Evolutionary conservation across 176 grass and related monocot genomes (phyloP), one percentile per base, ranked within the genome.

Genomic region (Aegilops longissima): DNA sequence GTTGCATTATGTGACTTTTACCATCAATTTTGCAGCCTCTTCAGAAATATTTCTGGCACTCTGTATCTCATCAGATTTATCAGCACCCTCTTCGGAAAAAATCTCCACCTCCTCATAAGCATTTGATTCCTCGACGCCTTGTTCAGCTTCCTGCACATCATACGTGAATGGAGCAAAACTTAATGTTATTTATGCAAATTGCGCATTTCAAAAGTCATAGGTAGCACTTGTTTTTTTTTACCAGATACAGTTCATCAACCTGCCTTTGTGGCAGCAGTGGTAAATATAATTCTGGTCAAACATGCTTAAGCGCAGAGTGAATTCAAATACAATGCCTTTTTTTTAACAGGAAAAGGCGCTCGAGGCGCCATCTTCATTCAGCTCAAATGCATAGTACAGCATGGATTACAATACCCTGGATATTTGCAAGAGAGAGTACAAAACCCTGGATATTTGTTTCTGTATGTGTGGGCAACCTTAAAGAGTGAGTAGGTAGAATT

Each of bases 11-110:
- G 29, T 61, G 47, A 70, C 36, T 59, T 79, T 80, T 88, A 91
- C 86, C 86, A 80, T 88, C 40, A 91, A 59, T 82, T 81, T 76
- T 85, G 74, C 86, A 71, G 82, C 82, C 30, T 64, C n/a, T 62
- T 84, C 70, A 34, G 82, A 49, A 58, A 20, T 59, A 65, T 85
- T 85, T 84, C 30, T 77, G 69, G 70, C 64, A 85, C 49, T 85
- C 29, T 82, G 75, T 51, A 80, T 83, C 63, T 88, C 86, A 10
- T 61, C 81, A 81, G 38, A 66, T 47, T 47, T 47, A 47, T 47
- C 12, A 47, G 44, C 44, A 4, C 44, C 44, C 44, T 47, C 44
- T 12, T 47, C 3, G 44, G 44, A 47, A 47, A 47, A 47, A 10
- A 61, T 38, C 61, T 82, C 70, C 27, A 51, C 81, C 39, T 70